Evolutionary conservation across 441 rosid genomes (phyloP), one percentile per base, ranked within the genome.

Genomic region (Pelargonium fulgidum): DNA sequence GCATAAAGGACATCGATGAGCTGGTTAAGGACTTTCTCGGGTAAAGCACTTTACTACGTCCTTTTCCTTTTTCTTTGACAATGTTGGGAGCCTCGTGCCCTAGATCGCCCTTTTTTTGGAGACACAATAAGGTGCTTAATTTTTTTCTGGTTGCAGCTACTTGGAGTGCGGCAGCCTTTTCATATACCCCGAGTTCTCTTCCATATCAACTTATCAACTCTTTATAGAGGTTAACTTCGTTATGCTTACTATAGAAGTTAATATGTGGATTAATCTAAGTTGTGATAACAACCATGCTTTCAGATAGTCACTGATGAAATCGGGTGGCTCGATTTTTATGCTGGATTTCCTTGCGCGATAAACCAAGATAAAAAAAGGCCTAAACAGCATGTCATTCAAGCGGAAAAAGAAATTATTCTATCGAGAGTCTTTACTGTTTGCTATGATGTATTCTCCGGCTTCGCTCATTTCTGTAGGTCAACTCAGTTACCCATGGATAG

Each of bases 391-490:
- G 66, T 82, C 48, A 75, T 74, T 70, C 94, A 86, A 75, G 94
- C 94, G 52, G 91, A 86, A 84, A 82, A 83, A 73, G 91, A 86
- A 72, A 85, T 86, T 56, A 79, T 86, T 65, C 70, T 88, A 20
- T 86, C 86, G 11, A 69, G 79, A 14, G 82, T 86, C 41, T 86
- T 86, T 70, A 82, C 91, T 17, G 79, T 80, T 76, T 85, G 94
- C 80, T 86, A 88, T 73, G 91, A 88, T 65, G 86, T 85, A 70
- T 88, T 85, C 79, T 88, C 88, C 10, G 94, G 89, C 68, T 84
- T 85, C 58, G 94, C 91, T 50, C 87, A 85, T 82, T 86, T 86
- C 73, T 79, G 81, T 77, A 85, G 85, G 50, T 86, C 89, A 16
- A 73, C 81, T 63, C 86, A 82, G 74, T 85, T 78, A 61, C 81